Evolutionary conservation across 2,329 filamentous ascomycete genomes (phyloP).

Genomic region (Celoporthe dispersa): DNA sequence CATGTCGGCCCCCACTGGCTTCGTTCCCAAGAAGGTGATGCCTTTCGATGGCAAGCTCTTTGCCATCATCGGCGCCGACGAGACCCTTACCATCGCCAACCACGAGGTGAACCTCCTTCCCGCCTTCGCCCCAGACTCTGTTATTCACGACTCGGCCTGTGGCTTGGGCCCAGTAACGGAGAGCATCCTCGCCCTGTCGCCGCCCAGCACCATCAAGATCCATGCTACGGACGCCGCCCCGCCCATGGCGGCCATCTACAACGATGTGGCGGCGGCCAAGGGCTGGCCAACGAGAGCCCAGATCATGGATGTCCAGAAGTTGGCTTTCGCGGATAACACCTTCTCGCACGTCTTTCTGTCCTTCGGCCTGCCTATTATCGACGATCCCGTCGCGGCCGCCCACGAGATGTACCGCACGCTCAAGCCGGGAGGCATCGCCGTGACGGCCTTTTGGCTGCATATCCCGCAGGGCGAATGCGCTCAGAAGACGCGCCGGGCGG

Average conservation of each 20-base stretch:
- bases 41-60: slow-evolving; percentile 12
- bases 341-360: slow-evolving; percentile 32
- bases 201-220: slow-evolving; percentile 18
- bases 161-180: slow-evolving; percentile 28
- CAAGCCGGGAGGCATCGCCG: slow-evolving; percentile 30
- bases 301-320: slow-evolving; percentile 32
- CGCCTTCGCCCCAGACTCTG: slow-evolving; percentile 18
- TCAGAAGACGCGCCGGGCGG: slow-evolving; percentile 28
- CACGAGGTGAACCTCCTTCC: slow-evolving; percentile 29
- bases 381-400: slow-evolving; percentile 29
- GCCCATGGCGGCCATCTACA: slow-evolving; percentile 30
- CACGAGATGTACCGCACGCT: slow-evolving; percentile 31
- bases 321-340: slow-evolving; percentile 28
- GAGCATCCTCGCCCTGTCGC: slow-evolving; percentile 19
- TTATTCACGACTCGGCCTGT: slow-evolving; percentile 30
- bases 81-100: slow-evolving; percentile 23
- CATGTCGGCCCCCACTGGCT: background rate
- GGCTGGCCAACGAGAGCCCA: slow-evolving; percentile 29
- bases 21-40: slow-evolving; percentile 8
- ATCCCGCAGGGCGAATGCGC: slow-evolving; percentile 32
- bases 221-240: slow-evolving; percentile 25
- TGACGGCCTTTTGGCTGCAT: slow-evolving; percentile 33
- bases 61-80: slow-evolving; percentile 23
- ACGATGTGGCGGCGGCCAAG: slow-evolving; percentile 21
- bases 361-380: slow-evolving; percentile 32